Evolutionary conservation across 2,329 filamentous ascomycete genomes (phyloP).

Genomic region (Podosphaera xanthii): DNA sequence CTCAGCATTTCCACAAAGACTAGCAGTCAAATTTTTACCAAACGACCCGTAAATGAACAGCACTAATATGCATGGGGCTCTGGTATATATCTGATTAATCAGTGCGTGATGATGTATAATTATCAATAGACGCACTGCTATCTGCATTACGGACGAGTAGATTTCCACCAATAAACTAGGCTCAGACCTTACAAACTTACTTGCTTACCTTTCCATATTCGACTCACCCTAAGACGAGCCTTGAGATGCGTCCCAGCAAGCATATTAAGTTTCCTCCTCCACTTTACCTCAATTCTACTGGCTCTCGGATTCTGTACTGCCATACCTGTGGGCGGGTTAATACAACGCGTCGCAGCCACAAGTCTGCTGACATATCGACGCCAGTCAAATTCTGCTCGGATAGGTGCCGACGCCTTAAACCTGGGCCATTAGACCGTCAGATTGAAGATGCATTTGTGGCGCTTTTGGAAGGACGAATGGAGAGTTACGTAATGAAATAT

Average conservation of each 20-base stretch:
- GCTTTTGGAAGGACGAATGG: conserved; percentile 15
- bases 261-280: conserved; percentile 23
- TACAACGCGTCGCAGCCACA: neutral
- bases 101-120: too few species aligned
- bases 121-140: too few species aligned
- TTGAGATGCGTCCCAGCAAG: neutral
- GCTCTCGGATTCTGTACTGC: conserved; percentile 29
- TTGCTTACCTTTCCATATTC: too few species aligned
- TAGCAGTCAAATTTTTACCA: too few species aligned
- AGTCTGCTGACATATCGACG: neutral
- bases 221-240: too few species aligned
- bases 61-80: too few species aligned
- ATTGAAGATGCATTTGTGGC: conserved; percentile 27
- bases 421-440: conserved; percentile 24
- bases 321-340: conserved; percentile 27
- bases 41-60: too few species aligned
- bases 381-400: conserved; percentile 32
- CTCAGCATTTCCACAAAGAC: too few species aligned
- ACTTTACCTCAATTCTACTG: conserved; percentile 24
- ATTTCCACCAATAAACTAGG: too few species aligned
- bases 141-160: too few species aligned
- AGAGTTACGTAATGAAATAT: conserved; percentile 13
- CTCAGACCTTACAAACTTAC: too few species aligned
- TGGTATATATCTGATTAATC: too few species aligned
- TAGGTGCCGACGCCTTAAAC: conserved; percentile 28